These are phyloP conservation scores for Silene coronaria DNA, from an alignment of 179 eudicot genomes.

Conservation along the genomic window DNA sequence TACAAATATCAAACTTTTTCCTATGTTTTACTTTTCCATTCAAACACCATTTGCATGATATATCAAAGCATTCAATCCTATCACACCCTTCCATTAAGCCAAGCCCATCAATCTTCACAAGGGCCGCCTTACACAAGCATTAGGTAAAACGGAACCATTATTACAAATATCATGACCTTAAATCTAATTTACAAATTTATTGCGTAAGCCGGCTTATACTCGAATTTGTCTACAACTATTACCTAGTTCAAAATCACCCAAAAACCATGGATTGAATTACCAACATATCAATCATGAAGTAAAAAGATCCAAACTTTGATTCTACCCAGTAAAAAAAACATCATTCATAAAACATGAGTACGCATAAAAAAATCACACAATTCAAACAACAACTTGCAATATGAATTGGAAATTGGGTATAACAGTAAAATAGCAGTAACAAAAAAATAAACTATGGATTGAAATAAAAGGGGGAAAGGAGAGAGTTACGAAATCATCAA, in stretches of 20 bases:
- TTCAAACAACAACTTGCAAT: not conserved
- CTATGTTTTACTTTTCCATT: not conserved
- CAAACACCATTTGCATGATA: too few species aligned
- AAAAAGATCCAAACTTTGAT: not conserved
- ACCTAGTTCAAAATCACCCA: not conserved
- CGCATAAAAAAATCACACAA: not conserved
- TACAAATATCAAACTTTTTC: not conserved
- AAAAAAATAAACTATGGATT: not conserved
- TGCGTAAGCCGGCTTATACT: too few species aligned
- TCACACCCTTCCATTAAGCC: not conserved
- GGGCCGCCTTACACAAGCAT: too few species aligned
- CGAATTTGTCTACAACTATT: too few species aligned
- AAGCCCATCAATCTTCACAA: not conserved
- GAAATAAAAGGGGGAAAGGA: not conserved
- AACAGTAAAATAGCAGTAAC: not conserved
- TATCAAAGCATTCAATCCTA: too few species aligned
- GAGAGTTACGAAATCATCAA: conserved; percentile 68
- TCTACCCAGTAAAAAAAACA: not conserved
- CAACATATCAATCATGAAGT: not conserved
- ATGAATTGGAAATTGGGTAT: not conserved
- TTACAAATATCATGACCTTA: not conserved
- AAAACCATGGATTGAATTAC: not conserved
- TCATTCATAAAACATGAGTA: not conserved
- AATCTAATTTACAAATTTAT: too few species aligned
- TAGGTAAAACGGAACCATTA: not conserved